phyloP scores from a whole-genome alignment of 371 early-diverging fungal genomes.

The Haplosporangium sp. region DNA sequence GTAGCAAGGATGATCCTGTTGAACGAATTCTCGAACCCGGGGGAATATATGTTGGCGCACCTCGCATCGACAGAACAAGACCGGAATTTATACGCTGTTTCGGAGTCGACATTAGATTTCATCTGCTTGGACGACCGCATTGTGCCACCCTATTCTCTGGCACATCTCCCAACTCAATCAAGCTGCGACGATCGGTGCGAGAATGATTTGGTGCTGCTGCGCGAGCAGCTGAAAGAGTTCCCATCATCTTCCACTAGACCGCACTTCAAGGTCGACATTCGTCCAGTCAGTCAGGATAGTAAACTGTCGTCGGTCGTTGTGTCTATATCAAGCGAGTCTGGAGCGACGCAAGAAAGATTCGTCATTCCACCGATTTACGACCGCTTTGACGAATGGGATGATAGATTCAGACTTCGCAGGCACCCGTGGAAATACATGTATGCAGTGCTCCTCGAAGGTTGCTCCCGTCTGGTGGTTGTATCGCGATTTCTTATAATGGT shows the following conservation, averaged over 20 bases:
- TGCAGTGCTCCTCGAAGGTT: not conserved
- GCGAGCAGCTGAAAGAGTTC: not conserved
- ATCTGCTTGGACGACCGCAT: not conserved
- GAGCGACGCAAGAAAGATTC: not conserved
- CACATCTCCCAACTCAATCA: too few relatives aligned
- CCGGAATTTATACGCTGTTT: not conserved
- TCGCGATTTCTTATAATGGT: not conserved
- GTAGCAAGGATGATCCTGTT: not conserved
- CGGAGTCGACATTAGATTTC: not conserved
- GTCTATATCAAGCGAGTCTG: not conserved
- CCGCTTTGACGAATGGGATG: not conserved
- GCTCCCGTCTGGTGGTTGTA: not conserved
- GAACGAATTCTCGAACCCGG: not conserved
- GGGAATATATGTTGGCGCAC: not conserved
- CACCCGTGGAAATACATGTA: not conserved
- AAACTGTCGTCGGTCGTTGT: not conserved
- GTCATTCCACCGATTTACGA: not conserved
- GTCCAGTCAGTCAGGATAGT: not conserved
- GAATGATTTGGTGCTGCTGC: not conserved
- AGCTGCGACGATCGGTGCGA: not conserved
- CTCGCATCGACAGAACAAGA: not conserved
- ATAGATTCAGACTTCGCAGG: not conserved
- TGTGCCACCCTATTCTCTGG: too few relatives aligned
- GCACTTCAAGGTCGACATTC: not conserved
- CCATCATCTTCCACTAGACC: not conserved